Evolutionary conservation across 2,329 filamentous ascomycete genomes (phyloP).

Genomic region (Aspergillus transmontanensis): DNA sequence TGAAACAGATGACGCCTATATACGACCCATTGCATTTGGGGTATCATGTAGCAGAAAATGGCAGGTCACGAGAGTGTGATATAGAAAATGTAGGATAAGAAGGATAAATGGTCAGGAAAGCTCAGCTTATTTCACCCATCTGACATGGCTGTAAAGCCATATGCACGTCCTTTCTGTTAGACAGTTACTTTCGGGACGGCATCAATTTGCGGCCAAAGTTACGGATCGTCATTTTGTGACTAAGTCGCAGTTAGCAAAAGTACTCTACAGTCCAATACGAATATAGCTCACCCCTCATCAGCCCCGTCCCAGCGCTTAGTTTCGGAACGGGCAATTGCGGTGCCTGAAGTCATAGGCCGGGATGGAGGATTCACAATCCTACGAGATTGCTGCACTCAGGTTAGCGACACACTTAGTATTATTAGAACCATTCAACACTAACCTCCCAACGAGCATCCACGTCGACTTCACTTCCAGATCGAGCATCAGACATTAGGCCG

Average conservation of each 20-base stretch:
- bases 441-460: constrained; percentile 44
- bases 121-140: background rate
- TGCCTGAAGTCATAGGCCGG: constrained; percentile 35
- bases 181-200: constrained; percentile 25
- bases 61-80: constrained; percentile 11
- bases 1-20: constrained; percentile 27
- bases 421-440: constrained; percentile 14
- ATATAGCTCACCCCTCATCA: constrained; percentile 34
- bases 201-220: constrained; percentile 42
- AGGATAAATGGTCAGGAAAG: background rate
- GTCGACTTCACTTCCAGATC: constrained; percentile 39
- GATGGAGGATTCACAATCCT: constrained; percentile 34
- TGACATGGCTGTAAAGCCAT: background rate
- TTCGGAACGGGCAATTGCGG: constrained; percentile 26
- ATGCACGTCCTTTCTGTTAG: background rate
- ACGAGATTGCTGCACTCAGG: constrained; percentile 32
- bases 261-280: background rate
- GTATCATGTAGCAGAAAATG: constrained; percentile 27
- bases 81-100: constrained; percentile 2
- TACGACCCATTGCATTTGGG: constrained; percentile 24
- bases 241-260: constrained; percentile 16
- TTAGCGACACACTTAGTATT: constrained; percentile 18
- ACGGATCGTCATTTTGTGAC: constrained; percentile 38
- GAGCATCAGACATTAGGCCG: constrained; percentile 32
- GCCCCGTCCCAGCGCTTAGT: constrained; percentile 28